Evolutionary conservation across 2,329 filamentous ascomycete species (phyloP), one percentile per base, ranked within the genome.

Genomic region (Nemania sp.): DNA sequence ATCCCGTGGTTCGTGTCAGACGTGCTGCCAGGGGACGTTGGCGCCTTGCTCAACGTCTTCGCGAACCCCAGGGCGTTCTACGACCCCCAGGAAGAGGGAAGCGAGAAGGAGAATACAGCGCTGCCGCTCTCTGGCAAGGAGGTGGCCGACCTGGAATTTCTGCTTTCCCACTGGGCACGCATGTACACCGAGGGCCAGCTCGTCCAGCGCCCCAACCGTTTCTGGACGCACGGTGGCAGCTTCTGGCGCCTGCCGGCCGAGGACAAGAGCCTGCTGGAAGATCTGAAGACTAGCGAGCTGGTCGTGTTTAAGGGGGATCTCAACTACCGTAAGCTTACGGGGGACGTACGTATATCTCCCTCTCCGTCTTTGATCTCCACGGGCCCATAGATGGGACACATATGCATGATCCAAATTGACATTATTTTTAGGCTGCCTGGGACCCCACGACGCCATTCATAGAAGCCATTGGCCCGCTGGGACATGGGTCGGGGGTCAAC

Each of bases 1-100:
- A 94, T 99, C 66, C 96, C 96, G 0, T 99, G 96, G 96, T 99
- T 98, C 78, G 96, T 99, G 55, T 98, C 94, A 0, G 96, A 99
- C 76, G 96, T 98, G 3, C 81, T 97, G 11, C 94, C 95, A 0
- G 86, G 84, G 47, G 96, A 99, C 81, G 98, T 98, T 74, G 86
- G 85, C 1, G 89, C 91, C n/a, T 87, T 98, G 2, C 88, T 99
- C 59, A 89, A 88, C 70, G 93, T 92, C 4, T 86, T 99, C n/a
- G 88, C 90, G 6, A 87, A 90, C 73, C 93, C 96, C 0, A 89
- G 91, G 73, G 75, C 81, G 11, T 97, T 98, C 80, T 98, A 96
- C 82, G 88, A 90, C 0, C 89, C 90, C 0, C 89, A 94, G 32
- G 93, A 94, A 13, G 87, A 89, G 67, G 79, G 82, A 51, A 86